These are phyloP conservation scores for Cudoniella acicularis DNA, from an alignment of 495 filamentous ascomycete genomes.

Conservation along the genomic window DNA sequence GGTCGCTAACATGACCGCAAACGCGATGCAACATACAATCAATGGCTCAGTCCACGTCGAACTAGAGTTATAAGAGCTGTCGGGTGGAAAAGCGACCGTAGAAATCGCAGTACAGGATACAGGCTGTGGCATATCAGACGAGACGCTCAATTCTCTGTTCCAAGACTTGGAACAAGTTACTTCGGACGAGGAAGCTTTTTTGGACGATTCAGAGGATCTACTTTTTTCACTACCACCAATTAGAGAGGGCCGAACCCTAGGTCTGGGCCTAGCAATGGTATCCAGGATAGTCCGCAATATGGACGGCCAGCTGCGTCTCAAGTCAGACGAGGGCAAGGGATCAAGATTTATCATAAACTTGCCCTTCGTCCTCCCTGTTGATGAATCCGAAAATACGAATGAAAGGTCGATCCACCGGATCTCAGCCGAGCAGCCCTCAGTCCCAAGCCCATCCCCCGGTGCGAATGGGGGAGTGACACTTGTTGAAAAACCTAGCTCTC, in stretches of 20 bases:
- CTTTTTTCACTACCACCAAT: conserved; percentile 28
- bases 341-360: conserved; percentile 75
- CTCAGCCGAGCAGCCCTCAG: not conserved
- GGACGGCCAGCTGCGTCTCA: conserved; percentile 84
- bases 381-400: conserved; percentile 24
- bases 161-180: conserved; percentile 85
- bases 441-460: conserved; percentile 26
- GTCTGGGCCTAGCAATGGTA: conserved; percentile 82
- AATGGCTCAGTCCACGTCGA: conserved; percentile 71
- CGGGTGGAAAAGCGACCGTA: conserved; percentile 39
- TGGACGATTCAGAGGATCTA: conserved; percentile 31
- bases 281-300: conserved; percentile 83
- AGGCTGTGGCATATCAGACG: conserved; percentile 70
- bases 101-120: conserved; percentile 78
- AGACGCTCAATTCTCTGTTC: conserved; percentile 74
- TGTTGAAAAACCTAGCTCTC: conserved; percentile 40
- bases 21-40: conserved; percentile 79
- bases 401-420: conserved; percentile 9
- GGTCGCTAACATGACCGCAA: conserved; percentile 77
- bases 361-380: conserved; percentile 59
- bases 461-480: conserved; percentile 54
- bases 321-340: conserved; percentile 82
- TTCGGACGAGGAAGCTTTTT: conserved; percentile 39
- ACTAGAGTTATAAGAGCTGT: conserved; percentile 42
- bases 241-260: conserved; percentile 46